These are phyloP conservation scores for Candida ortonii DNA, from an alignment of 805 yeast genomes.

Conservation along the genomic window DNA sequence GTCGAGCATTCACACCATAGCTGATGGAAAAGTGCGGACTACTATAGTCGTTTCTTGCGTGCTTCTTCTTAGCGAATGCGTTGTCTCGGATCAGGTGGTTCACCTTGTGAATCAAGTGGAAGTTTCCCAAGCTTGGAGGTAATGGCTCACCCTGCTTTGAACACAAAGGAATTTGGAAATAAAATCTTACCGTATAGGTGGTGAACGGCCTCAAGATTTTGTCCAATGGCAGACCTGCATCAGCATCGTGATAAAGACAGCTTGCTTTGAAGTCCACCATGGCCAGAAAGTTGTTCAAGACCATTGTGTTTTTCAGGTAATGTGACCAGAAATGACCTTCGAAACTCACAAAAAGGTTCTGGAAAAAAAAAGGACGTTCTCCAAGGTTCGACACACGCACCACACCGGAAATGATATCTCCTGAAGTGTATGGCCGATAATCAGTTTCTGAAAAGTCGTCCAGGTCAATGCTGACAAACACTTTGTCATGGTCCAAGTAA, in stretches of 20 bases:
- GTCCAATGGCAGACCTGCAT: constrained; percentile 17
- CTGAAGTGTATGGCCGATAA: constrained; percentile 14
- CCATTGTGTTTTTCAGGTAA: constrained; percentile 9
- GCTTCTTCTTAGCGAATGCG: constrained; percentile 7
- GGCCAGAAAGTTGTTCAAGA: constrained; percentile 32
- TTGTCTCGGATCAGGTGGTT: constrained; percentile 12
- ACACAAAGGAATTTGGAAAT: constrained; percentile 17
- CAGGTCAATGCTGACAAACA: constrained; percentile 31
- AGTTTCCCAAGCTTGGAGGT: constrained; percentile 20
- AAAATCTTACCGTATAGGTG: constrained; percentile 16
- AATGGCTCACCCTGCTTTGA: constrained; percentile 11
- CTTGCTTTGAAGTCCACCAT: constrained; percentile 38
- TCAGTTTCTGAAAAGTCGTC: constrained; percentile 14
- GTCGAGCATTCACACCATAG: constrained; percentile 18
- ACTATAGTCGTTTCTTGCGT: constrained; percentile 7
- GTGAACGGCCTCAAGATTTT: constrained; percentile 14
- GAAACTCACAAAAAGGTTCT: constrained; percentile 42
- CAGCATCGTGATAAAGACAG: constrained; percentile 14
- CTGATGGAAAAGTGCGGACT: constrained; percentile 12
- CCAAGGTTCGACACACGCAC: constrained; percentile 17
- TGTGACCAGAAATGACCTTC: constrained; percentile 38
- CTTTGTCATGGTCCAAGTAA: constrained; percentile 13
- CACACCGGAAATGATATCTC: constrained; percentile 13
- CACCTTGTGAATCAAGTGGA: constrained; percentile 11
- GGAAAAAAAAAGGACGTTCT: constrained; percentile 33